Evolutionary conservation across 805 yeast species (phyloP), one percentile per base, ranked within the genome.

Genomic region (Suhomyces sp.): DNA sequence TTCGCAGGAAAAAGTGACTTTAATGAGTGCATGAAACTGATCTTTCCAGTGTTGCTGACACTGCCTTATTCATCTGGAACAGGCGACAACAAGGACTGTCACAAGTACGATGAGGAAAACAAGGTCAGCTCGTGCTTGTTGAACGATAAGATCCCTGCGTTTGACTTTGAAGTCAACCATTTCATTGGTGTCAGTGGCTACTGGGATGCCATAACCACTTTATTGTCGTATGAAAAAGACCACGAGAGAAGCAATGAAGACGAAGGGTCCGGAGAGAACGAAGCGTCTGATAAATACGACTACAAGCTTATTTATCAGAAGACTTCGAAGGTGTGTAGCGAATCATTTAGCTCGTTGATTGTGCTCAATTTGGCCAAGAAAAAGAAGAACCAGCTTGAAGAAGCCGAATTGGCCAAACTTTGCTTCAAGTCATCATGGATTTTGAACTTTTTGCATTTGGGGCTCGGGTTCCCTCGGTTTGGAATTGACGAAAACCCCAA

Each of bases 161-260:
- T 84, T 65, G 83, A 80, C 56, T 82, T 84, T 59, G 79, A 79
- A 46, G 68, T 78, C 31, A 78, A 81, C 55, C 79, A 77, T 52
- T 84, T 85, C 52, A 70, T 82, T 40, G 89, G 88, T 0, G 85
- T 85, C 7, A 82, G 86, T 53, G 88, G 87, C 4, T 83, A 83
- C 61, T 83, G 86, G 84, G 84, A 84, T 58, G 79, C 84, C 4
- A 70, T 84, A 39, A 75, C 77, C n/a, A 71, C 74, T 46, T 66
- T 82, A 37, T 60, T 80, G 35, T 65, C 71, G 9, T 68, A 65
- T 57, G 62, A 62, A 12, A 67, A 71, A 8, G 29, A 21, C 9
- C 10, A 8, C 12, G 22, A 41, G 12, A 41, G 27, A 20, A 22
- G 20, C 3, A 15, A 6, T 19, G 22, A 19, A 22, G 33, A 20